Evolutionary conservation across 2,329 filamentous ascomycete species (phyloP).

Genomic region (Cytospora mali): DNA sequence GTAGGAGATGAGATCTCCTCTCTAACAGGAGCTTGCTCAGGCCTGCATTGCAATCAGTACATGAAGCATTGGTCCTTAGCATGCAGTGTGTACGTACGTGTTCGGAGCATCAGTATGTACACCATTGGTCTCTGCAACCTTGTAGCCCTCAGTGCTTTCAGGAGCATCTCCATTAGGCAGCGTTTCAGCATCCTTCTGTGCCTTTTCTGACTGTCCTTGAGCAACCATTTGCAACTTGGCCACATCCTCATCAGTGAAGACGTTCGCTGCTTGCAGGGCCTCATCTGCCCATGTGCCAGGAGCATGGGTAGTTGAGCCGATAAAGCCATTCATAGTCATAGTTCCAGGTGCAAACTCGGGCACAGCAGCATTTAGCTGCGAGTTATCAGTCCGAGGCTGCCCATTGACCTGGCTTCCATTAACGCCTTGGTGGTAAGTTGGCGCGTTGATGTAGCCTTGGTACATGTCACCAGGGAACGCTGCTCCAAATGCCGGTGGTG

Average conservation of each 20-base stretch:
- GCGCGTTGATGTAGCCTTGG: constrained; percentile 38
- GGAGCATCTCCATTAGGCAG: constrained; percentile 21
- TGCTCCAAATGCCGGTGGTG: constrained; percentile 13
- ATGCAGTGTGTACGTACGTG: constrained; percentile 17
- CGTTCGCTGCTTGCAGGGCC: constrained; percentile 37
- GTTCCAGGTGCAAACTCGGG: constrained; percentile 59
- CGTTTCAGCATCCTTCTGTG: constrained; percentile 3
- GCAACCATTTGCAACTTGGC: constrained; percentile 37
- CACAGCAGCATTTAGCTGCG: constrained; percentile 63
- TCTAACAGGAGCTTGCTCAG: constrained; percentile 20
- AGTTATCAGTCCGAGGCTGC: constrained; percentile 44
- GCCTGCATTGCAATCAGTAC: constrained; percentile 22
- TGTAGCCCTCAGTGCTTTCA: constrained; percentile 4
- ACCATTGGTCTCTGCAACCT: constrained; percentile 21
- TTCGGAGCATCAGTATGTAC: constrained; percentile 14
- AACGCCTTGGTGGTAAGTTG: constrained; percentile 33
- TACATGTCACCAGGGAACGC: constrained; percentile 32
- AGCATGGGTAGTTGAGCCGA: neutral
- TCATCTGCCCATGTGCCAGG: constrained; percentile 7
- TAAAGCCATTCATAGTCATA: constrained; percentile 1
- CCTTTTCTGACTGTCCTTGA: constrained; percentile 13
- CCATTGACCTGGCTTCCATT: constrained; percentile 45
- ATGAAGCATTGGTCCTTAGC: neutral
- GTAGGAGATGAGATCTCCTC: constrained; percentile 19
- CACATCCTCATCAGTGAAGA: constrained; percentile 37